Conservation (phyloP, 2,329 filamentous ascomycete genomes). For the Neonectria sp. region DNA sequence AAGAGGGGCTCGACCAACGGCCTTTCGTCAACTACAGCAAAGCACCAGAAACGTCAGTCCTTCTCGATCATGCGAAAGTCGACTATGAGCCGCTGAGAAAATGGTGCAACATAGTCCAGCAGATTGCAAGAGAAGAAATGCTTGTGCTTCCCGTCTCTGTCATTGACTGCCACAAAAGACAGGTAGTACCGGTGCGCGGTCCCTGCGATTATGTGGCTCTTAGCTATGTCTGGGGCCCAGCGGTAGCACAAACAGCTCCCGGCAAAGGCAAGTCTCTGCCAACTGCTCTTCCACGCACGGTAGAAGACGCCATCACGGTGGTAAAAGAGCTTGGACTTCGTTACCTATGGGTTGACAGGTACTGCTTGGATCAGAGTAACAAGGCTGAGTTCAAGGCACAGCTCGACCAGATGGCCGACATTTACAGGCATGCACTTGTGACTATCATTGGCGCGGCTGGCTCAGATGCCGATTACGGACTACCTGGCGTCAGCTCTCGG, state of each 20-base stretch:
- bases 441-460: slow-evolving; percentile 26
- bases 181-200: slow-evolving; percentile 13
- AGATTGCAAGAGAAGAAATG: slow-evolving; percentile 2
- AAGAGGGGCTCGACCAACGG: neutral
- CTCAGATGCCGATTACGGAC: slow-evolving; percentile 26
- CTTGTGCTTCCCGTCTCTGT: slow-evolving; percentile 18
- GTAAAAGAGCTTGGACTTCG: slow-evolving; percentile 26
- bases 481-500: slow-evolving; percentile 24
- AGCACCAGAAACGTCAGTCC: slow-evolving; percentile 25
- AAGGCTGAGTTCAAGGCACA: slow-evolving; percentile 24
- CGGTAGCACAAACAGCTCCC: neutral
- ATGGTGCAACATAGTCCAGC: neutral
- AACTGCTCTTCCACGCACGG: slow-evolving; percentile 16
- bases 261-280: slow-evolving; percentile 10
- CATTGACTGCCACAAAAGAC: slow-evolving; percentile 26
- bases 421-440: slow-evolving; percentile 28
- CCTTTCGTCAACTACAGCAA: slow-evolving; percentile 24
- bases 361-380: slow-evolving; percentile 30
- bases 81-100: slow-evolving; percentile 4
- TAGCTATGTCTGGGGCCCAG: slow-evolving; percentile 29
- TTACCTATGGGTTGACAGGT: slow-evolving; percentile 31
- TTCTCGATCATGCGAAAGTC: slow-evolving; percentile 35
- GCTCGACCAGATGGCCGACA: slow-evolving; percentile 30
- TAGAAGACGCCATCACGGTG: slow-evolving; percentile 30
- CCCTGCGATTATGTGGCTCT: slow-evolving; percentile 30